Evolutionary conservation across 140 eudicot species (phyloP), one percentile per base, ranked within the genome.

Genomic region (Senecio squalidus): DNA sequence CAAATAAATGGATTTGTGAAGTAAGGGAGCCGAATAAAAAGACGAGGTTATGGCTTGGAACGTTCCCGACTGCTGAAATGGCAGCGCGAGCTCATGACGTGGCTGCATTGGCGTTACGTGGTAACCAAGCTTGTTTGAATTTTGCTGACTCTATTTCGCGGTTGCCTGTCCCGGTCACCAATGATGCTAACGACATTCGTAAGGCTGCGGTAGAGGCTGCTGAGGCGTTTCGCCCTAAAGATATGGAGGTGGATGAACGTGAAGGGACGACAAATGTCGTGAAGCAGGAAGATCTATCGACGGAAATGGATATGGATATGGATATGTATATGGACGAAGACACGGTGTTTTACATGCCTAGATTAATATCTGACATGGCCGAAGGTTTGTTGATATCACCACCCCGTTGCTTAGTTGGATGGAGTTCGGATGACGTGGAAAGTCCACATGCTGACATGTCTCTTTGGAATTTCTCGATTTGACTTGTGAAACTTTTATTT

Each of bases 21-120:
- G 78, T 79, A 1, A 71, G 84, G 0, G 84, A 79, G 61, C 84
- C 84, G 0, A 68, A 69, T 60, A 79, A 79, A 36, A 74, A 74
- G 30, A 79, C 74, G 1, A 68, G 84, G 4, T 74, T 79, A 60
- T 79, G 84, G 84, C 81, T 79, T 6, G 84, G 84, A 5, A 79
- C 84, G 1, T 74, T 64, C 47, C 75, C 66, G 33, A 74, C 78
- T 23, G 70, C 78, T 16, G 84, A 79, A 73, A 79, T 79, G 84
- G 84, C 84, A 9, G 84, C 84, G 0, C 24, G 74, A 31, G 84
- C 84, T 3, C 78, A 74, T 60, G 84, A 79, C 50, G 84, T 70
- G 44, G 84, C 84, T 2, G 84, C 80, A 9, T 59, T 79, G 25
- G 81, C 81, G n/a, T 60, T 79, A 44, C 61, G 82, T 31, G 85